Conservation (phyloP, 345 rosid genomes). For the Euclidium syriacum region DNA sequence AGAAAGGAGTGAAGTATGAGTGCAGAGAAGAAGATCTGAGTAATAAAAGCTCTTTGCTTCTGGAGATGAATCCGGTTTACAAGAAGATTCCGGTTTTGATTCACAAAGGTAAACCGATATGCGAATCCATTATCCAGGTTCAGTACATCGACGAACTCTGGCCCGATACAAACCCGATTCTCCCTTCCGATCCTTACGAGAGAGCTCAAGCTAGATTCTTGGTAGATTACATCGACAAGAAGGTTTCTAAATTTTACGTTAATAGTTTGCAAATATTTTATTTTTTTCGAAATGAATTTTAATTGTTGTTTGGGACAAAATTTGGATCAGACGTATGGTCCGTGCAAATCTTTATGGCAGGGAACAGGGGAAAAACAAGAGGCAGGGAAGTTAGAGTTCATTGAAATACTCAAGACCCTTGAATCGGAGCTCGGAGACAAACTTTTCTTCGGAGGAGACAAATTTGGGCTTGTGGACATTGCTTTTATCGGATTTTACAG, state of each 20-base stretch:
- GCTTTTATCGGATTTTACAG: slow-evolving; percentile 13
- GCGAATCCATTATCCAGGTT: slow-evolving; percentile 14
- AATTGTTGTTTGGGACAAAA: neutral
- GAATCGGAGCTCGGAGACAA: slow-evolving; percentile 3
- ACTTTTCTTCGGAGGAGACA: neutral
- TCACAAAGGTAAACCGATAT: slow-evolving; percentile 5
- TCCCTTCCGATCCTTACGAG: slow-evolving; percentile 17
- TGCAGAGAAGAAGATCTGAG: slow-evolving; percentile 20
- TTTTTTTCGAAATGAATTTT: no score
- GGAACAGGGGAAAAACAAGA: slow-evolving; percentile 13
- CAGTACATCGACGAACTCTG: slow-evolving; percentile 18
- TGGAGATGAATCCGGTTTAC: slow-evolving; percentile 19
- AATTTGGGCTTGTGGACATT: slow-evolving; percentile 9
- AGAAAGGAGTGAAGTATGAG: slow-evolving; percentile 16
- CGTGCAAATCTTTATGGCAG: slow-evolving; percentile 1
- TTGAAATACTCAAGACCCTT: neutral
- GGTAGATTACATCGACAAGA: slow-evolving; percentile 21
- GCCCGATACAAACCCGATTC: neutral
- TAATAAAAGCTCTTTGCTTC: slow-evolving; percentile 13
- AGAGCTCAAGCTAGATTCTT: slow-evolving; percentile 24
- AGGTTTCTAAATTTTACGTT: no score
- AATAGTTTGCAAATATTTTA: neutral
- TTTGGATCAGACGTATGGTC: neutral
- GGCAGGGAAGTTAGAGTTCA: slow-evolving; percentile 1
- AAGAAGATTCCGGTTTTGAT: slow-evolving; percentile 18